These are phyloP conservation scores for Suillus decipiens DNA, from an alignment of 768 basidiomycete genomes.

Conservation along the genomic window DNA sequence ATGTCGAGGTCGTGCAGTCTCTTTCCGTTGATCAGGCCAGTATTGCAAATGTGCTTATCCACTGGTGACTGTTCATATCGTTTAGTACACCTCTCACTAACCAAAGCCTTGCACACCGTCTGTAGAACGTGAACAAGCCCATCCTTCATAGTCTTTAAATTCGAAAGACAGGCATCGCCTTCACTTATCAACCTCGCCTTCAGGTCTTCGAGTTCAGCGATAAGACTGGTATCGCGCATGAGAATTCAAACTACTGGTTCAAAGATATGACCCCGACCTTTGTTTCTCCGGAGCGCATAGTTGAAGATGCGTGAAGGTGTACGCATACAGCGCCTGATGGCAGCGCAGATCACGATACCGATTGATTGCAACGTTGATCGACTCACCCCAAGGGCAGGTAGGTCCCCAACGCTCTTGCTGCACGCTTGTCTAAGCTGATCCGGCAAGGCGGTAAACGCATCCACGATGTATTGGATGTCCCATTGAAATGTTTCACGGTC, in stretches of 20 bases:
- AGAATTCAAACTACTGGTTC: conserved; percentile 11
- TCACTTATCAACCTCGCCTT: conserved; percentile 6
- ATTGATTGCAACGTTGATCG: not conserved
- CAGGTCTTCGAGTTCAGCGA: not conserved
- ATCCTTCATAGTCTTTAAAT: conserved; percentile 15
- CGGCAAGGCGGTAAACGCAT: conserved; percentile 18
- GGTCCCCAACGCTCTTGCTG: conserved; percentile 15
- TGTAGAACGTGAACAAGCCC: conserved; percentile 19
- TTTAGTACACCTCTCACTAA: conserved; percentile 12
- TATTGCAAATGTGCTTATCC: conserved; percentile 27
- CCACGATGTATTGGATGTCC: conserved; percentile 21
- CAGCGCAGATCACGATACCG: conserved; percentile 12
- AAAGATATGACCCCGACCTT: conserved; percentile 17
- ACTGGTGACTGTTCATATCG: conserved; percentile 4
- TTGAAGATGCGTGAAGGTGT: conserved; percentile 29
- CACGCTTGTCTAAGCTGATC: conserved; percentile 15
- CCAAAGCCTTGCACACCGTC: conserved; percentile 13
- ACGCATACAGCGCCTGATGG: conserved; percentile 29
- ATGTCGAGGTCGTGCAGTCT: conserved; percentile 22
- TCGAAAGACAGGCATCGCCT: conserved; percentile 18
- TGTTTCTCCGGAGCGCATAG: conserved; percentile 18
- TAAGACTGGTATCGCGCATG: conserved; percentile 10
- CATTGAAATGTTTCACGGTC: conserved; percentile 19
- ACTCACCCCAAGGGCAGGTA: conserved; percentile 28
- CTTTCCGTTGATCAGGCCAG: conserved; percentile 19